These are phyloP conservation scores for Trichoderma sp. DNA, from an alignment of 2,329 filamentous ascomycete genomes.

Conservation along the genomic window DNA sequence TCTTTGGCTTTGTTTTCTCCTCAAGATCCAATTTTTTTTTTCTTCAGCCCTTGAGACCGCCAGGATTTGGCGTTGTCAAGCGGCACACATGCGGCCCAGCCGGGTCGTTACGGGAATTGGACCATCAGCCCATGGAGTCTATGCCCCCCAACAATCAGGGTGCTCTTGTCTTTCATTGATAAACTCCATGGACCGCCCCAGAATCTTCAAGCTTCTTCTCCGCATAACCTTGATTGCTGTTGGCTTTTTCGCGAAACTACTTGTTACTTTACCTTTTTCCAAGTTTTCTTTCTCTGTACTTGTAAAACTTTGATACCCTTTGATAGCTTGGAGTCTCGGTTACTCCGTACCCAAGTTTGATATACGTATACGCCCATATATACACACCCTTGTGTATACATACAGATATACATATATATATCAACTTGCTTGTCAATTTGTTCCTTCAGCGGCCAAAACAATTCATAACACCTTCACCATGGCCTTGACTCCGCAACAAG, in stretches of 20 bases:
- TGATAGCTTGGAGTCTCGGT: neutral
- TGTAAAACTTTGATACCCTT: neutral
- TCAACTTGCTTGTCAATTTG: neutral
- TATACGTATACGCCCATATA: neutral
- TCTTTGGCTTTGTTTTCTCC: neutral
- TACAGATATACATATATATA: neutral
- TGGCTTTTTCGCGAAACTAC: neutral
- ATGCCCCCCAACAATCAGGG: neutral
- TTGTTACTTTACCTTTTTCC: neutral
- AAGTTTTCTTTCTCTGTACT: neutral
- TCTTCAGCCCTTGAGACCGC: neutral
- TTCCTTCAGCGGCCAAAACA: neutral
- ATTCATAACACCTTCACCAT: conserved; percentile 23
- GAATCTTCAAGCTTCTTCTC: neutral
- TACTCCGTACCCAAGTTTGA: neutral
- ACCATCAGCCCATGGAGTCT: neutral
- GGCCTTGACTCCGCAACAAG: conserved; percentile 53
- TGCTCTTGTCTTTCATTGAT: neutral
- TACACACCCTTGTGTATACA: neutral
- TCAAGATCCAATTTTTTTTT: neutral
- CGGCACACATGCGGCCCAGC: conserved; percentile 9
- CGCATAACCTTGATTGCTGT: neutral
- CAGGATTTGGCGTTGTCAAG: neutral
- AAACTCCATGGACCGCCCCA: neutral
- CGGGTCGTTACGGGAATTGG: neutral